Conservation (phyloP, 2,329 filamentous ascomycete species). For the Lachnellula subtilissima region DNA sequence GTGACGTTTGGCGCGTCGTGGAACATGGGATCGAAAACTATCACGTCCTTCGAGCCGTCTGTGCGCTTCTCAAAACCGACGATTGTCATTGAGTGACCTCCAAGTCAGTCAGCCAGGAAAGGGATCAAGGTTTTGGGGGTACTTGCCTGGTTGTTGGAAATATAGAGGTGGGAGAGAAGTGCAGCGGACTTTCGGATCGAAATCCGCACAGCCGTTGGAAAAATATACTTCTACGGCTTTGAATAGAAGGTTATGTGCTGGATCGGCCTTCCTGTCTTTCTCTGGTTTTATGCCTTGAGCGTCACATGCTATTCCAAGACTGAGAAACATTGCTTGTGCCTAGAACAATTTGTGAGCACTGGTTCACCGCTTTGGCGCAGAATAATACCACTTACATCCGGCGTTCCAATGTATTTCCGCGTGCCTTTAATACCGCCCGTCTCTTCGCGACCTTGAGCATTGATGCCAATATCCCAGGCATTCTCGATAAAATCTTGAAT, state of each 20-base stretch:
- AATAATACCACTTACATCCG: conserved; percentile 56
- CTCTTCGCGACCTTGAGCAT: conserved; percentile 66
- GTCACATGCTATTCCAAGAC: conserved; percentile 62
- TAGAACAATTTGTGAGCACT: conserved; percentile 31
- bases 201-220: conserved; percentile 45
- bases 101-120: conserved; percentile 1
- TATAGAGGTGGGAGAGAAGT: conserved; percentile 81
- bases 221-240: conserved; percentile 72
- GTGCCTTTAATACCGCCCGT: conserved; percentile 86
- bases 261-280: conserved; percentile 35
- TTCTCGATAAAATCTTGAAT: conserved; percentile 83
- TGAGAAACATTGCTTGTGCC: conserved; percentile 74
- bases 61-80: conserved; percentile 71
- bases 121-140: not conserved
- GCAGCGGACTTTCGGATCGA: conserved; percentile 56
- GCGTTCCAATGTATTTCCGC: conserved; percentile 91
- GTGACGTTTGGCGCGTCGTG: conserved; percentile 61
- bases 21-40: conserved; percentile 88
- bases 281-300: conserved; percentile 54
- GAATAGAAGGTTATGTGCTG: conserved; percentile 47
- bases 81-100: conserved; percentile 85
- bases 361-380: not conserved
- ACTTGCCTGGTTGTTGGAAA: conserved; percentile 70
- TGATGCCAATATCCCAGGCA: conserved; percentile 85
- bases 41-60: conserved; percentile 61